These are phyloP conservation scores for Aspergillus ibericus DNA, from an alignment of 2,329 filamentous ascomycete genomes.

Conservation along the genomic window DNA sequence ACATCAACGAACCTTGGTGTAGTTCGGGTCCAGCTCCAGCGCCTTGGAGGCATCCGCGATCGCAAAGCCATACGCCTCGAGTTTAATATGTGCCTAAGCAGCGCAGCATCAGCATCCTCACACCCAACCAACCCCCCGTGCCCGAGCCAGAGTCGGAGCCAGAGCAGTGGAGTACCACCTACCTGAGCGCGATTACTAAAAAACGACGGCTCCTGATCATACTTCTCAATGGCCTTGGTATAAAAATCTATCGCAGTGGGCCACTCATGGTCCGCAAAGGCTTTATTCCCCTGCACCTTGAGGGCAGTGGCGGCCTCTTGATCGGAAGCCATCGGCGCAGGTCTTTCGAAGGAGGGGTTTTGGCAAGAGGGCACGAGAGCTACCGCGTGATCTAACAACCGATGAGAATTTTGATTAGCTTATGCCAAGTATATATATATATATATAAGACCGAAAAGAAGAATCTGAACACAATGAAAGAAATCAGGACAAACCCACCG, in stretches of 20 bases:
- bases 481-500: neutral
- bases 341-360: conserved; percentile 25
- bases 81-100: conserved; percentile 90
- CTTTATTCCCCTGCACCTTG: conserved; percentile 93
- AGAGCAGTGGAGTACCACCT: conserved; percentile 38
- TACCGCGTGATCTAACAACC: too few species aligned
- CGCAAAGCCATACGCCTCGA: conserved; percentile 91
- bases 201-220: conserved; percentile 82
- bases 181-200: conserved; percentile 96
- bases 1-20: conserved; percentile 70
- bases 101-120: conserved; percentile 14
- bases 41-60: conserved; percentile 88
- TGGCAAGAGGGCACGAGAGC: conserved; percentile 16
- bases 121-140: conserved; percentile 35
- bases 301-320: conserved; percentile 73
- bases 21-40: conserved; percentile 81
- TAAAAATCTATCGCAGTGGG: conserved; percentile 78
- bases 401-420: too few species aligned
- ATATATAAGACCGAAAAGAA: neutral
- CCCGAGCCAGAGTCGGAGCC: too few species aligned
- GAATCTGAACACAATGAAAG: too few species aligned
- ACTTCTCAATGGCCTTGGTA: conserved; percentile 79
- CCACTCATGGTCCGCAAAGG: conserved; percentile 88
- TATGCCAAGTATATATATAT: too few species aligned
- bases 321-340: conserved; percentile 41